These are phyloP conservation scores for Apophysomyces variabilis DNA, from an alignment of 371 early-diverging fungal species.

Conservation along the genomic window DNA sequence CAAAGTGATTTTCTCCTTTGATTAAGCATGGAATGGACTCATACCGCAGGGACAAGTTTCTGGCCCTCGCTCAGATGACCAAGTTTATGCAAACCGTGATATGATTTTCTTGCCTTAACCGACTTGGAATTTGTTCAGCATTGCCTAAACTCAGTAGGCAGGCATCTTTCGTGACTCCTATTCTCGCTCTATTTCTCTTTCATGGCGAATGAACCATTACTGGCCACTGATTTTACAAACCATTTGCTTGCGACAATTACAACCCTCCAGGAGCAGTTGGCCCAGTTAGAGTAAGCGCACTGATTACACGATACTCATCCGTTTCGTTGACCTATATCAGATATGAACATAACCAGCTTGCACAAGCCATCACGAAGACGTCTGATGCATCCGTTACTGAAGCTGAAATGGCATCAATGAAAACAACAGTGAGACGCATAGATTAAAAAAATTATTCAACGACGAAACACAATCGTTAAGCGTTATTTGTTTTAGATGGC, in stretches of 20 bases:
- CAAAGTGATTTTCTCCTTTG: no score
- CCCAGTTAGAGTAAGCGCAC: background rate
- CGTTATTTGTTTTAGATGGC: slow-evolving; percentile 30
- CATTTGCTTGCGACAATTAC: background rate
- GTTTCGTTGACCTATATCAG: background rate
- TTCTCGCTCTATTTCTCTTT: background rate
- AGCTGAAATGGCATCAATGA: slow-evolving; percentile 22
- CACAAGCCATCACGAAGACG: background rate
- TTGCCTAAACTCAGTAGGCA: no score
- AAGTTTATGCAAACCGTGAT: no score
- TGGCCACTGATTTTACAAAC: background rate
- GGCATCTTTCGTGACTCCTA: no score
- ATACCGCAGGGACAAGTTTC: no score
- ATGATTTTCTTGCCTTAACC: background rate
- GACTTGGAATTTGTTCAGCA: background rate
- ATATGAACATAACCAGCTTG: background rate
- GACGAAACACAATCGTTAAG: background rate
- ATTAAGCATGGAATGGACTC: no score
- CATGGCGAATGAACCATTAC: background rate
- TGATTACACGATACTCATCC: background rate
- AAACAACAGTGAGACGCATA: slow-evolving; percentile 19
- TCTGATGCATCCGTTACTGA: slow-evolving; percentile 11
- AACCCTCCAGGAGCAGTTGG: background rate
- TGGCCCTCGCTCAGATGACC: no score
- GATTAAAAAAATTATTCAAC: background rate